Conservation (phyloP, 1,284 basidiomycete species). For the Dichomitus squalens region DNA sequence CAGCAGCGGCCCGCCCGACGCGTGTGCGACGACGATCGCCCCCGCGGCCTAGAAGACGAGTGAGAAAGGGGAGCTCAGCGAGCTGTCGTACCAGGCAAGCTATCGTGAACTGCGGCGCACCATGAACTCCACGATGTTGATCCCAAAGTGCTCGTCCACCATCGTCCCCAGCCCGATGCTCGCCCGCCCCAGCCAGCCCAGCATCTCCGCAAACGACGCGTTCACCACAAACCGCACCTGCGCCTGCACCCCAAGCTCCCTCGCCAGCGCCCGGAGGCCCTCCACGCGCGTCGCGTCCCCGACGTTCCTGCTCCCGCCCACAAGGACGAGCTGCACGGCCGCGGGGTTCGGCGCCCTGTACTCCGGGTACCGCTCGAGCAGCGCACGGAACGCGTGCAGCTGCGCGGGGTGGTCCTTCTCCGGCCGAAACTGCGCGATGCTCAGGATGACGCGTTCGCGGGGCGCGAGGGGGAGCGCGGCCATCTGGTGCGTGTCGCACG, state of each 20-base stretch:
- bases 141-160: conserved; percentile 99
- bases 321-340: conserved; percentile 63
- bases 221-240: conserved; percentile 85
- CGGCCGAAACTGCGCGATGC: conserved; percentile 92
- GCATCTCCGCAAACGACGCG: conserved; percentile 74
- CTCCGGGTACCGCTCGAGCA: conserved; percentile 66
- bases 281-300: conserved; percentile 76
- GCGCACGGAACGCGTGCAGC: conserved; percentile 65
- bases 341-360: conserved; percentile 38
- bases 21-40: conserved; percentile 90
- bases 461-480: conserved; percentile 60
- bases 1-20: conserved; percentile 88
- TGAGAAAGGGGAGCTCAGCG: neutral
- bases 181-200: conserved; percentile 69
- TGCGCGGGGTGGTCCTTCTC: conserved; percentile 95
- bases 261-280: conserved; percentile 59
- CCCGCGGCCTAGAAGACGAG: conserved; percentile 76
- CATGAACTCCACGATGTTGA: conserved; percentile 98
- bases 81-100: neutral
- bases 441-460: conserved; percentile 74
- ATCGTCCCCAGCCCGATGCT: conserved; percentile 94
- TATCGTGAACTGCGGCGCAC: no score
- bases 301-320: conserved; percentile 84
- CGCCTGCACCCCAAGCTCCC: conserved; percentile 68
- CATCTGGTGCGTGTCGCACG: conserved; percentile 87